Percentiles rank a stretch among this genome's conserved stretches.
Conservation (phyloP, 306 rosid species). For the Inga leiocalycina region DNA sequence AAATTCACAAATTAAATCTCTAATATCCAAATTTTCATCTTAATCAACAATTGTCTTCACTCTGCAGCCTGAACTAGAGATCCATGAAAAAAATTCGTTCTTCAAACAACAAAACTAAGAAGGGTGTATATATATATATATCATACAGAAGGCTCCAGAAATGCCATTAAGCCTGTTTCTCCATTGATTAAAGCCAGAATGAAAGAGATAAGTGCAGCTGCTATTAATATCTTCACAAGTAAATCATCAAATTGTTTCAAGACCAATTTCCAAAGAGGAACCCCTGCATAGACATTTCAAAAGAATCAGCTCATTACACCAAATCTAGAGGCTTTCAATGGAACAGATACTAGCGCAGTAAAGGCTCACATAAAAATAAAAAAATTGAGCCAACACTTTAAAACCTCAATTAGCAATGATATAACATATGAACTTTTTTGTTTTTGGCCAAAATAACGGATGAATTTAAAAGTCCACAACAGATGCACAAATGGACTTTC, state of each 20-base stretch:
- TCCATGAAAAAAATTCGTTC: conserved; percentile 13
- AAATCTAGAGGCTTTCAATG: conserved; percentile 10
- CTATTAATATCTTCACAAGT: conserved; percentile 91
- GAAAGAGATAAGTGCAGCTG: conserved; percentile 85
- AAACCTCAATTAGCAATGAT: conserved; percentile 30
- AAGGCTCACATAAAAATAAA: conserved; percentile 10
- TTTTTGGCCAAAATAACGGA: conserved; percentile 7
- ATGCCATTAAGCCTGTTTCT: conserved; percentile 91
- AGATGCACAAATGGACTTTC: conserved; percentile 17
- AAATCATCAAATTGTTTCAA: conserved; percentile 95
- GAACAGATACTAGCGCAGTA: conserved; percentile 16
- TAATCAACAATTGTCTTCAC: neutral
- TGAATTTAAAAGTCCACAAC: conserved; percentile 1
- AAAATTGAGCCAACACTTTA: conserved; percentile 10
- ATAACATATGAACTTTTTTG: conserved; percentile 12
- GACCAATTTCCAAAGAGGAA: conserved; percentile 93
- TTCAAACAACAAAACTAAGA: conserved; percentile 11
- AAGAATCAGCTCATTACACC: conserved; percentile 29
- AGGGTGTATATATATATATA: conserved; percentile 19
- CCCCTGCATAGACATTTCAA: conserved; percentile 61
- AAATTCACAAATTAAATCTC: neutral
- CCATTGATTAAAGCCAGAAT: conserved; percentile 85
- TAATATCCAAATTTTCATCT: neutral
- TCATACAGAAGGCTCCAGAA: conserved; percentile 98
- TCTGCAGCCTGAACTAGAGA: neutral